A percentile compares a stretch with the other conserved stretches of the same genome.
Conservation (phyloP, 345 rosid species). For the Salix viminalis region DNA sequence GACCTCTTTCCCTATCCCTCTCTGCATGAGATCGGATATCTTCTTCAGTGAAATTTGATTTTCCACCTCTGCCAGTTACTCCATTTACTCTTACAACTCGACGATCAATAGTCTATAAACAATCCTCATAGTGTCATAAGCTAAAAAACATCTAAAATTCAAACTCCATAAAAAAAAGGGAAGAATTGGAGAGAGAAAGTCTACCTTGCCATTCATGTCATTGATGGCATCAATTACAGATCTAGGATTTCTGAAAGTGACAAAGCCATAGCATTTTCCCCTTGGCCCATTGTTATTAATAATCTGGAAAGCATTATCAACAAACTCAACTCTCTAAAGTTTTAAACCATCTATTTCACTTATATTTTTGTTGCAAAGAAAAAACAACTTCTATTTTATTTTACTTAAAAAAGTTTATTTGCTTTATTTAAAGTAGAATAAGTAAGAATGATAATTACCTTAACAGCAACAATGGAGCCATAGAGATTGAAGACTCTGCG, state of each 20-base stretch:
- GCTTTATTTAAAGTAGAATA: background rate
- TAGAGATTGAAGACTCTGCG: constrained; percentile 58
- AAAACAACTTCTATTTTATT: no score
- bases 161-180: background rate
- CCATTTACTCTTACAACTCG: constrained; percentile 75
- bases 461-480: constrained; percentile 66
- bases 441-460: constrained; percentile 33
- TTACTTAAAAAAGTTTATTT: no score
- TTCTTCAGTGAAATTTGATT: constrained; percentile 42
- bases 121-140: constrained; percentile 21
- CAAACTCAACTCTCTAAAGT: background rate
- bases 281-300: constrained; percentile 60
- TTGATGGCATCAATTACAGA: constrained; percentile 75
- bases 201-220: constrained; percentile 90
- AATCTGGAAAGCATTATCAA: constrained; percentile 43
- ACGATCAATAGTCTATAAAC: constrained; percentile 61
- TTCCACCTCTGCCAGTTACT: constrained; percentile 64
- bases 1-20: constrained; percentile 44
- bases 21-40: constrained; percentile 31
- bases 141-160: constrained; percentile 1
- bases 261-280: constrained; percentile 85
- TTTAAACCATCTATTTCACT: background rate
- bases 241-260: constrained; percentile 70
- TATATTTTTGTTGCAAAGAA: no score
- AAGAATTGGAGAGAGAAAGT: constrained; percentile 6